Percentiles rank a stretch among this genome's conserved stretches.
phyloP scores from a whole-genome alignment of 345 rosid species.

The Dovyalis caffra region DNA sequence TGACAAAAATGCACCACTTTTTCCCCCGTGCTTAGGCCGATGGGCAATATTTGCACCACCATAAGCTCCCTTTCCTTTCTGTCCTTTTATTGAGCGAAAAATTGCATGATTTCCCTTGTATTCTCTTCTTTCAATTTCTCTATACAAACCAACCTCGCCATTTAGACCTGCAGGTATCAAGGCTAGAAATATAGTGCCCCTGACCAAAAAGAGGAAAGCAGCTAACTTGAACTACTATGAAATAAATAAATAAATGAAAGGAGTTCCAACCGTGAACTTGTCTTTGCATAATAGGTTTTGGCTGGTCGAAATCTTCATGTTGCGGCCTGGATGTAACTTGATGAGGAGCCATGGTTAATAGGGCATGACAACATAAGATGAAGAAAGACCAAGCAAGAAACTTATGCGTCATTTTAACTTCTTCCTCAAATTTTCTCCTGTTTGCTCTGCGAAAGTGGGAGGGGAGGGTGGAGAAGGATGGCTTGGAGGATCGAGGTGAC shows the following conservation, averaged over 20 bases:
- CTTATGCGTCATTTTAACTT: conserved; percentile 19
- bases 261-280: conserved; percentile 22
- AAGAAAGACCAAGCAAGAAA: conserved; percentile 21
- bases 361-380: conserved; percentile 18
- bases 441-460: neutral
- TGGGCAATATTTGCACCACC: conserved; percentile 32
- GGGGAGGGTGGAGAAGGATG: neutral
- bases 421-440: neutral
- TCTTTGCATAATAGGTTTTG: conserved; percentile 6
- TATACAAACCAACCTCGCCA: neutral
- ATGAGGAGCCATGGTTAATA: conserved; percentile 14
- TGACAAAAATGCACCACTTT: conserved; percentile 17
- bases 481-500: too few relatives aligned
- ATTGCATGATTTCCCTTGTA: neutral
- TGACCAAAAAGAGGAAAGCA: neutral
- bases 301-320: conserved; percentile 10
- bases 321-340: neutral
- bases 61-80: conserved; percentile 32
- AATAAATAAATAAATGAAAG: neutral
- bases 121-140: neutral
- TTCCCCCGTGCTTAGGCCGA: conserved; percentile 2
- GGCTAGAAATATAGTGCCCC: neutral
- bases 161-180: conserved; percentile 14
- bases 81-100: conserved; percentile 8
- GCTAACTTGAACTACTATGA: neutral